Percentiles rank a stretch among this genome's conserved stretches.
Conservation (phyloP, 148 eudicot species). For the Beta vulgaris region DNA sequence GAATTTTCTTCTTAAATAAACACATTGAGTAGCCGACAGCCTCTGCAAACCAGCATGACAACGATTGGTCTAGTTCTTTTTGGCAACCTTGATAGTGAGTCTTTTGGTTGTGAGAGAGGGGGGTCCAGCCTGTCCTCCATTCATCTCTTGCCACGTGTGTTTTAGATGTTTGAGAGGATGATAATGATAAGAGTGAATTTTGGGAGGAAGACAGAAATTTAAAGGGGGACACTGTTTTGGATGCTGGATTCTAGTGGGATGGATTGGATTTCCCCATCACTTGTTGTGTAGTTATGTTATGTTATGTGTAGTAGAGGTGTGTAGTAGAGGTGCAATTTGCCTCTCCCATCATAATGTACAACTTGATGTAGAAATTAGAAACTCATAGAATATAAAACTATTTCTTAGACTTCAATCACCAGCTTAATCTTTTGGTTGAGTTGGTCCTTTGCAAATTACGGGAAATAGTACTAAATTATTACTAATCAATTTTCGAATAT, state of each 20-base stretch:
- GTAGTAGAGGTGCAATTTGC: not conserved
- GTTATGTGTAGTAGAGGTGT: no score
- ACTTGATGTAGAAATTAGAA: no score
- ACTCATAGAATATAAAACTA: no score
- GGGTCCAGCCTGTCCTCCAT: slow-evolving; percentile 8
- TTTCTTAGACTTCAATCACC: no score
- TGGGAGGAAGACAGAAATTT: not conserved
- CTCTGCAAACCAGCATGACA: slow-evolving; percentile 39
- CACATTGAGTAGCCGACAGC: slow-evolving; percentile 39
- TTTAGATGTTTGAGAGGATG: slow-evolving; percentile 2
- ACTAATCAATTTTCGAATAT: no score
- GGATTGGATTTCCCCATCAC: slow-evolving; percentile 17
- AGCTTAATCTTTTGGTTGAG: no score
- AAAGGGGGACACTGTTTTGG: slow-evolving; percentile 21
- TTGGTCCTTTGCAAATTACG: no score
- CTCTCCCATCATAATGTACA: not conserved
- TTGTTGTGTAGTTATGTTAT: no score
- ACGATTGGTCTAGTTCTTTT: slow-evolving; percentile 68
- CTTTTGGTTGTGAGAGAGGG: not conserved
- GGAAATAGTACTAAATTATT: no score
- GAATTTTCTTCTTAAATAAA: not conserved
- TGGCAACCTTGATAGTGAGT: slow-evolving; percentile 41
- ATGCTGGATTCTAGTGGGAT: slow-evolving; percentile 3
- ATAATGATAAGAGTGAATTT: slow-evolving; percentile 17
- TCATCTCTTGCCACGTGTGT: slow-evolving; percentile 11